phyloP scores from a whole-genome alignment of 306 rosid species.

The Pyrus bretschneideri region DNA sequence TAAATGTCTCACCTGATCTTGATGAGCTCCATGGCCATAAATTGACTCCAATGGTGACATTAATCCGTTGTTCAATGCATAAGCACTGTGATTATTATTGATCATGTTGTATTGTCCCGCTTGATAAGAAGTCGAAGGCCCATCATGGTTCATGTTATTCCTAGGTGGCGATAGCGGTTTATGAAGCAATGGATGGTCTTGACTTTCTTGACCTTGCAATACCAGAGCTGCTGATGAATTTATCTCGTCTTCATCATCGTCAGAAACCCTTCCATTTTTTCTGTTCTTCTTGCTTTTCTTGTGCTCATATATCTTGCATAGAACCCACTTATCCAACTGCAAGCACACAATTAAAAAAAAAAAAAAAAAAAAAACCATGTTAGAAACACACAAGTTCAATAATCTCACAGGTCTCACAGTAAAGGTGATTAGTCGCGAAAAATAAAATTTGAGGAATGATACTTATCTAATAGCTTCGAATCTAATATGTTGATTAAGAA shows the following conservation, averaged over 20 bases:
- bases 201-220: not conserved
- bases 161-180: not conserved
- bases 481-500: no score
- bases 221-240: not conserved
- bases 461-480: no score
- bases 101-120: not conserved
- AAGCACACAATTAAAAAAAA: not conserved
- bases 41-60: not conserved
- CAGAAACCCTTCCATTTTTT: not conserved
- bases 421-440: not conserved
- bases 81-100: not conserved
- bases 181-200: no score
- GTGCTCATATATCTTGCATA: not conserved
- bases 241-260: not conserved
- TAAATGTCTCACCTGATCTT: not conserved
- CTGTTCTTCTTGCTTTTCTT: not conserved
- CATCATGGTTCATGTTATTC: not conserved
- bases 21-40: not conserved
- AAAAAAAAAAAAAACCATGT: not conserved
- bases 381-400: not conserved
- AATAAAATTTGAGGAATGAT: no score
- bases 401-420: no score
- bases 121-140: not conserved
- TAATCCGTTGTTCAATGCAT: not conserved
- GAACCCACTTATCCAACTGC: not conserved